A percentile compares a stretch with the other conserved stretches of the same genome.
Conservation (phyloP, 441 rosid species). For the Pelargonium australe region DNA sequence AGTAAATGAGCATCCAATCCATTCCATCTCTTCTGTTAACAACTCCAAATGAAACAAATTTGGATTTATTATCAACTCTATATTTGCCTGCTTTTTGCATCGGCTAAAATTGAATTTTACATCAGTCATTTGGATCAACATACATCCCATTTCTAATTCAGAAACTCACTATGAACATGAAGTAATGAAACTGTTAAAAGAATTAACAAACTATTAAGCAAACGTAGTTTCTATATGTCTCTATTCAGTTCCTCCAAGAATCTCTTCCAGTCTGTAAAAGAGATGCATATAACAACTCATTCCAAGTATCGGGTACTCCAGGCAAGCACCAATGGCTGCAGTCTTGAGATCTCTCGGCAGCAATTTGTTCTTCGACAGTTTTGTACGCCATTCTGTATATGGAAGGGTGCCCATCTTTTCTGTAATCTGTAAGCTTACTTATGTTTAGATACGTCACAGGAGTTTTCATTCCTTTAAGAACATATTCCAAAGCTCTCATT, state of each 20-base stretch:
- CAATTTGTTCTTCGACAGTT: conserved; percentile 30
- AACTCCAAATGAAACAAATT: neutral
- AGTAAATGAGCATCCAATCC: too few relatives aligned
- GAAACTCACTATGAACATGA: neutral
- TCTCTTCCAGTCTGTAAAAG: conserved; percentile 49
- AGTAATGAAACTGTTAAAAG: neutral
- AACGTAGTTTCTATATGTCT: neutral
- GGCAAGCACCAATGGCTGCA: conserved; percentile 77
- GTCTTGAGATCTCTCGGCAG: conserved; percentile 46
- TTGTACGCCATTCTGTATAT: conserved; percentile 40
- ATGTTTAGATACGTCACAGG: conserved; percentile 49
- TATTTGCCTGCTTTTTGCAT: conserved; percentile 3
- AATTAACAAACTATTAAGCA: neutral
- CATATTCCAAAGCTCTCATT: conserved; percentile 49
- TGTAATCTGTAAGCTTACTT: conserved; percentile 45
- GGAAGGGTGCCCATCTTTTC: conserved; percentile 65
- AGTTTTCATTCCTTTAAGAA: conserved; percentile 42
- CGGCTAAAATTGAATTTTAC: neutral
- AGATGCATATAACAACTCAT: conserved; percentile 53
- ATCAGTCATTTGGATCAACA: neutral
- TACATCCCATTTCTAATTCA: too few relatives aligned
- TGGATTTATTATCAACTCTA: neutral
- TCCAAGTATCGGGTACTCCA: conserved; percentile 65
- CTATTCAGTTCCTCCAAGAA: conserved; percentile 30
- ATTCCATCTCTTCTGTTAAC: too few relatives aligned